Conservation (phyloP, 805 yeast species). For the Candida silvicultrix region DNA sequence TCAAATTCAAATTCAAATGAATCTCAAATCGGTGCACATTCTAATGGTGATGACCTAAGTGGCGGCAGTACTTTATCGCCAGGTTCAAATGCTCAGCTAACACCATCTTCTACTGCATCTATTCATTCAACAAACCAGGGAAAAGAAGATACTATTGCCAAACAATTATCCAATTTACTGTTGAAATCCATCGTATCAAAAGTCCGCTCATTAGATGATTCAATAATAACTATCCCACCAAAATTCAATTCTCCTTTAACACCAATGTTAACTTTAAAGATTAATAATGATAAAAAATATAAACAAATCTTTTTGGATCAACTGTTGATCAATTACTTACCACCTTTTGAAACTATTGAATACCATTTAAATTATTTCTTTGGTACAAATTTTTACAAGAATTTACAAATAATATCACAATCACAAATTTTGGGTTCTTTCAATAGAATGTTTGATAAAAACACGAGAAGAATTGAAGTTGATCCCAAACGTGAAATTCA, state of each 20-base stretch:
- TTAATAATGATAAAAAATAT: slow-evolving; percentile 3
- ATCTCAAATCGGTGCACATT: too few species aligned
- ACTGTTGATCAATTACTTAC: slow-evolving; percentile 4
- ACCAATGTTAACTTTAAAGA: slow-evolving; percentile 4
- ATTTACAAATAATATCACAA: slow-evolving; percentile 10
- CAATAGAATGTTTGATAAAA: slow-evolving; percentile 6
- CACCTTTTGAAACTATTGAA: slow-evolving; percentile 8
- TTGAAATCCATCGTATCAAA: background rate
- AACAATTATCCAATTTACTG: background rate
- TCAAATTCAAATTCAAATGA: too few species aligned
- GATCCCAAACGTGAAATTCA: slow-evolving; percentile 10
- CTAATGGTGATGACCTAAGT: background rate
- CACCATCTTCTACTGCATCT: background rate
- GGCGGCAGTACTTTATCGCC: background rate
- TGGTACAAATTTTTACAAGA: slow-evolving; percentile 8
- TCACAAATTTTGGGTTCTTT: slow-evolving; percentile 2
- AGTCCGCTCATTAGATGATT: background rate
- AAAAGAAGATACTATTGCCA: background rate
- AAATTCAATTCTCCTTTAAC: slow-evolving; percentile 3
- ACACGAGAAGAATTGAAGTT: slow-evolving; percentile 4
- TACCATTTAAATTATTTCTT: slow-evolving; percentile 10
- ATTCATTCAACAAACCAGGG: background rate
- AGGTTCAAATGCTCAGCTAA: background rate
- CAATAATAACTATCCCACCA: background rate
- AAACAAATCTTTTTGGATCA: background rate